phyloP scores from a whole-genome alignment of 2,329 filamentous ascomycete species.

The Phialophora verrucosa region DNA sequence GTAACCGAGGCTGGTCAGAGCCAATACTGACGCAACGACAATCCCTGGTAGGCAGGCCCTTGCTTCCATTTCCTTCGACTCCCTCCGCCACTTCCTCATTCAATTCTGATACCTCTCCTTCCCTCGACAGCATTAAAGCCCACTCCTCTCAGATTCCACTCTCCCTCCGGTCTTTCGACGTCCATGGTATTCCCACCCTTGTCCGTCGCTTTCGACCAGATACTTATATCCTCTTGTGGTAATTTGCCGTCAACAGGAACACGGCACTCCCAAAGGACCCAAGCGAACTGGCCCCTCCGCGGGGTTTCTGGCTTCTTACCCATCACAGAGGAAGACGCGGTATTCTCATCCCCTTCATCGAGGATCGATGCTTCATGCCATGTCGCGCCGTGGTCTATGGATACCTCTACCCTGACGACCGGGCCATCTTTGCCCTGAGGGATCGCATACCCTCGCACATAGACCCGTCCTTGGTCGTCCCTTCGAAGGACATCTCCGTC shows the following conservation, averaged over 20 bases:
- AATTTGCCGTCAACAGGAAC: slow-evolving; percentile 32
- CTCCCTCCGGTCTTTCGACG: slow-evolving; percentile 51
- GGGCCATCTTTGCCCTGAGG: slow-evolving; percentile 60
- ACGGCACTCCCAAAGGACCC: slow-evolving; percentile 2
- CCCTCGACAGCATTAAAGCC: slow-evolving; percentile 65
- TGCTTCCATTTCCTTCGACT: no score
- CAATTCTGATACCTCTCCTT: slow-evolving; percentile 16
- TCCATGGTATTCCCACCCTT: slow-evolving; percentile 53
- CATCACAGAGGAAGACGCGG: neutral
- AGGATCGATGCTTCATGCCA: slow-evolving; percentile 57
- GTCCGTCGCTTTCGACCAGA: slow-evolving; percentile 62
- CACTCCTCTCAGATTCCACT: slow-evolving; percentile 66
- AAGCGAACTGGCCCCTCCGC: slow-evolving; percentile 1
- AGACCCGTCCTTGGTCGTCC: slow-evolving; percentile 46
- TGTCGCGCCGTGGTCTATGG: slow-evolving; percentile 53
- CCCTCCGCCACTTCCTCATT: neutral
- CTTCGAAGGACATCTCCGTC: slow-evolving; percentile 49
- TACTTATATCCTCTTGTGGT: slow-evolving; percentile 48
- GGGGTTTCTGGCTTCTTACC: neutral
- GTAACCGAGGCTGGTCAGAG: neutral
- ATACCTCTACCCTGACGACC: slow-evolving; percentile 57
- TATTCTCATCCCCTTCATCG: slow-evolving; percentile 7
- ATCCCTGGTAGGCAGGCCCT: neutral
- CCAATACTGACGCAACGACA: neutral
- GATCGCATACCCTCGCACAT: slow-evolving; percentile 62